These are phyloP conservation scores for Primulina eburnea DNA, from an alignment of 257 asterid genomes.

Conservation along the genomic window DNA sequence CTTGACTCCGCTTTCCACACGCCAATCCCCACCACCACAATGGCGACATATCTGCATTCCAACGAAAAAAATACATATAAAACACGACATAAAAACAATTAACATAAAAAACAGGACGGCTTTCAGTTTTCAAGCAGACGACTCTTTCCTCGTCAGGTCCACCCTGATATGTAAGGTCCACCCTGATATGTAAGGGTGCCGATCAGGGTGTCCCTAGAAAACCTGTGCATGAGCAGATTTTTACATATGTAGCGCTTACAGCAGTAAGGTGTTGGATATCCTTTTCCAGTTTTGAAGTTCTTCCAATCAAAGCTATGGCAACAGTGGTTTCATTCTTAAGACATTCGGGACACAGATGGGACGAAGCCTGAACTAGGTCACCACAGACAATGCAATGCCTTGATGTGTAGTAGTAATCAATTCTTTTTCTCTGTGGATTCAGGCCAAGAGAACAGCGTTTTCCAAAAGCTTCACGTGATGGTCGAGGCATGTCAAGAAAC, in stretches of 20 bases:
- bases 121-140: too few relatives aligned
- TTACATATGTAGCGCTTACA: conserved; percentile 50
- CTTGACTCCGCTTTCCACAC: conserved; percentile 74
- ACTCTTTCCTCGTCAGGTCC: background rate
- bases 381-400: conserved; percentile 80
- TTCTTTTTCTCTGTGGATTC: conserved; percentile 61
- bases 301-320: conserved; percentile 65
- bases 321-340: conserved; percentile 58
- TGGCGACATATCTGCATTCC: conserved; percentile 74
- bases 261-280: conserved; percentile 80
- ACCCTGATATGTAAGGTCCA: background rate
- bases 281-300: conserved; percentile 75
- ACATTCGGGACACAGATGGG: conserved; percentile 59
- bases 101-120: background rate
- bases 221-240: background rate
- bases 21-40: conserved; percentile 98
- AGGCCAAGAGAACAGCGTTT: conserved; percentile 43
- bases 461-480: conserved; percentile 57
- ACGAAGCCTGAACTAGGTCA: conserved; percentile 64
- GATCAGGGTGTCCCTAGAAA: background rate
- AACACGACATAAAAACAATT: background rate
- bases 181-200: background rate
- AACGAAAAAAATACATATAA: background rate
- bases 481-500: conserved; percentile 87
- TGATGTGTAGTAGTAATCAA: conserved; percentile 76